Evolutionary conservation across 2,329 filamentous ascomycete species (phyloP).

Genomic region (Alternaria triticina): DNA sequence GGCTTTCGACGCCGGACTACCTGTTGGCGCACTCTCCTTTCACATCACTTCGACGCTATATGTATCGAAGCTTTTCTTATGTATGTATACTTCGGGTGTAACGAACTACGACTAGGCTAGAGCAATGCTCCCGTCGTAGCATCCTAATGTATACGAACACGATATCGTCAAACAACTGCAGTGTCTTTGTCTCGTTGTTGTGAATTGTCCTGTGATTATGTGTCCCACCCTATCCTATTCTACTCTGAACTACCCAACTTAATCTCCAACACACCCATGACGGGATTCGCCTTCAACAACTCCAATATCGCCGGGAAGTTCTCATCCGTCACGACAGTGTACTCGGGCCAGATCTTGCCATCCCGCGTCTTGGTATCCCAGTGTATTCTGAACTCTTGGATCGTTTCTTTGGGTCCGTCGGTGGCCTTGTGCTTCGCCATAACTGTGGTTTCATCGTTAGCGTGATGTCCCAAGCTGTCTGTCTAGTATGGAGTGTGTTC

Average conservation of each 20-base stretch:
- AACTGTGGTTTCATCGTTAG: conserved; percentile 19
- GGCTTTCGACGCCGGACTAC: conserved; percentile 3
- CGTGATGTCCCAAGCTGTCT: background rate
- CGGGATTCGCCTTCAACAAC: conserved; percentile 31
- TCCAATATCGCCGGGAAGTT: conserved; percentile 39
- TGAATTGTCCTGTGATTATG: background rate
- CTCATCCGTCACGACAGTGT: conserved; percentile 41
- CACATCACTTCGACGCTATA: background rate
- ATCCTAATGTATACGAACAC: background rate
- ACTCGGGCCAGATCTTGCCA: conserved; percentile 43
- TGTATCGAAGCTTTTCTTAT: background rate
- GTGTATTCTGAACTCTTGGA: conserved; percentile 40
- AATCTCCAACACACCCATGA: conserved; percentile 42
- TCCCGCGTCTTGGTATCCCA: conserved; percentile 39
- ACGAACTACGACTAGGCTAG: background rate
- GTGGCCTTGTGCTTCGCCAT: conserved; percentile 41
- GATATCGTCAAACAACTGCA: background rate
- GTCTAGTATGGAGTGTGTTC: background rate
- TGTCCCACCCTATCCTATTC: background rate
- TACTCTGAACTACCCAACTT: conserved; percentile 31
- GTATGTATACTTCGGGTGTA: background rate
- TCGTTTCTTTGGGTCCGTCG: conserved; percentile 27
- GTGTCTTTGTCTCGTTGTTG: background rate
- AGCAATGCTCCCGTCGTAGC: background rate
- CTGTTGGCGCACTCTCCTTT: background rate